Conservation (phyloP, 2,329 filamentous ascomycete species). For the Hypoxylon sp. region DNA sequence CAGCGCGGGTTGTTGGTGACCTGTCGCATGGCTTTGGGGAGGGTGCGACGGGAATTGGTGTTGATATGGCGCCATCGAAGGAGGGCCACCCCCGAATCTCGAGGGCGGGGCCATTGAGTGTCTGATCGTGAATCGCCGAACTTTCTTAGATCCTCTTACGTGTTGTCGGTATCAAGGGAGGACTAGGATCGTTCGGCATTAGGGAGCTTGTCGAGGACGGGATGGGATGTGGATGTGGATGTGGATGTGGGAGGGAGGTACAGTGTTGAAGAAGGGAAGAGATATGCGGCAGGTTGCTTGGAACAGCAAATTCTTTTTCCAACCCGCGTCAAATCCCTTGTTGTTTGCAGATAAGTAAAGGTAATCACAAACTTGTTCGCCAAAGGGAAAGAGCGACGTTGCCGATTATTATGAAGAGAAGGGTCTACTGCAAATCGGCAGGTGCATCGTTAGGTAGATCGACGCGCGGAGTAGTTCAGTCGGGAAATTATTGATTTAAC, state of each 20-base stretch:
- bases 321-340: neutral
- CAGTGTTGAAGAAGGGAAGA: neutral
- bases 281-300: neutral
- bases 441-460: conserved; percentile 33
- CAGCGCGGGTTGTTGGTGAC: conserved; percentile 67
- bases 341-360: neutral
- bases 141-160: conserved; percentile 30
- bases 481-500: conserved; percentile 9
- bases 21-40: conserved; percentile 62
- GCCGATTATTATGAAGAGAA: conserved; percentile 16
- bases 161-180: conserved; percentile 31
- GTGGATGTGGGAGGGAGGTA: neutral
- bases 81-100: conserved; percentile 63
- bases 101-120: conserved; percentile 55
- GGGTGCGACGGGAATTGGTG: conserved; percentile 69
- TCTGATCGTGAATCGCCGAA: conserved; percentile 6
- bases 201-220: conserved; percentile 23
- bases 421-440: conserved; percentile 26
- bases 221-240: conserved; percentile 1
- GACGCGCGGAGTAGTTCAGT: conserved; percentile 26
- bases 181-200: conserved; percentile 33
- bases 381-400: conserved; percentile 2
- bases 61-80: conserved; percentile 61
- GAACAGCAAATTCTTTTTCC: neutral
- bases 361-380: neutral